These are phyloP conservation scores for Neoscytalidium dimidiatum DNA, from an alignment of 2,329 filamentous ascomycete genomes.

Conservation along the genomic window DNA sequence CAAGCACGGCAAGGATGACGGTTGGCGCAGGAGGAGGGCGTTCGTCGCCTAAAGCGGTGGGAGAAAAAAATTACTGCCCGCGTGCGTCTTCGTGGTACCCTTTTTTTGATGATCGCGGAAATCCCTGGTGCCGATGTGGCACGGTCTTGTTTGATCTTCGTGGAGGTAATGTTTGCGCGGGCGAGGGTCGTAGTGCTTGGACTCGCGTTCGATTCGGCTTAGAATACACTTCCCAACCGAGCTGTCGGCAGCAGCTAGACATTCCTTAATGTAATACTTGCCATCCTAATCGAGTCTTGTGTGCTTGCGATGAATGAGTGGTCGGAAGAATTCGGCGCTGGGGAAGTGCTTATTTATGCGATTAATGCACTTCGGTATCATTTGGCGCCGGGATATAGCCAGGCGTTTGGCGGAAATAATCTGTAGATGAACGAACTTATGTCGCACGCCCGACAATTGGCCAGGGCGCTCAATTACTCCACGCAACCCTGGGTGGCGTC, in stretches of 20 bases:
- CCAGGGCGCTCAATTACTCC: background rate
- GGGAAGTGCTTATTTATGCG: background rate
- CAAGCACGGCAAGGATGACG: too few relatives aligned
- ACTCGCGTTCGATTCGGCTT: too few relatives aligned
- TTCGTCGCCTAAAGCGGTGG: too few relatives aligned
- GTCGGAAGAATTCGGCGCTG: background rate
- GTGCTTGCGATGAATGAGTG: background rate
- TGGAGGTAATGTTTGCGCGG: too few relatives aligned
- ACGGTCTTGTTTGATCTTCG: too few relatives aligned
- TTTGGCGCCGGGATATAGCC: background rate
- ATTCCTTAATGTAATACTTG: background rate
- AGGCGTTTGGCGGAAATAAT: background rate
- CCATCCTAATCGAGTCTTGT: background rate
- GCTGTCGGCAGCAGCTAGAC: background rate
- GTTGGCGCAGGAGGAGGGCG: too few relatives aligned
- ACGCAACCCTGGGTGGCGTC: background rate
- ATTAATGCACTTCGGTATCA: background rate
- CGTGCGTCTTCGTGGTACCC: too few relatives aligned
- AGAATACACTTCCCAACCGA: background rate
- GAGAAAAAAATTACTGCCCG: too few relatives aligned
- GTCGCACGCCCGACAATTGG: background rate
- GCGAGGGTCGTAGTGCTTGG: too few relatives aligned
- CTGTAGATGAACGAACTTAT: background rate
- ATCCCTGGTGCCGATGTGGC: too few relatives aligned
- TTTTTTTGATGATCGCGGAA: too few relatives aligned